These are phyloP conservation scores for Russula compacta DNA, from an alignment of 768 basidiomycete genomes.

Conservation along the genomic window DNA sequence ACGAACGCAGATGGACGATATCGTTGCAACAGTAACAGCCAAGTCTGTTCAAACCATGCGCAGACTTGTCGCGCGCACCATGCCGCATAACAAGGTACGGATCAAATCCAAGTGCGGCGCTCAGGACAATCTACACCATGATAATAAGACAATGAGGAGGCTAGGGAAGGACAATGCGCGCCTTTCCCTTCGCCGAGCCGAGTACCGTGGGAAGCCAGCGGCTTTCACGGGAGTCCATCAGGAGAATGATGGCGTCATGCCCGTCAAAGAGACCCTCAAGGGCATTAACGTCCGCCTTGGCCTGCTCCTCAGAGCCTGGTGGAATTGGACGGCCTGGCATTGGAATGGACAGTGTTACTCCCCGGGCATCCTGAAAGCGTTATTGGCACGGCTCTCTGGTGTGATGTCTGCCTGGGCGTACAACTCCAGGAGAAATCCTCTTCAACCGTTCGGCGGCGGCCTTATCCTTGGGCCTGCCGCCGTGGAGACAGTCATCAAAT, in stretches of 20 bases:
- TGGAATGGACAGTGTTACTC: conserved; percentile 73
- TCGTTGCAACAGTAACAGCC: conserved; percentile 99
- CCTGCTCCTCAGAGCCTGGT: conserved; percentile 42
- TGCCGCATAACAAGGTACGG: conserved; percentile 96
- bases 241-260: conserved; percentile 85
- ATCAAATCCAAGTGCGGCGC: conserved; percentile 93
- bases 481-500: conserved; percentile 86
- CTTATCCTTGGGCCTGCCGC: conserved; percentile 89
- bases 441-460: conserved; percentile 79
- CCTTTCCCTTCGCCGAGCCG: conserved; percentile 79
- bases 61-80: conserved; percentile 45
- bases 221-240: conserved; percentile 97
- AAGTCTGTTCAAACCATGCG: conserved; percentile 34
- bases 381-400: background rate
- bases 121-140: conserved; percentile 67
- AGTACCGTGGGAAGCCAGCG: conserved; percentile 93
- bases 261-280: conserved; percentile 72
- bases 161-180: conserved; percentile 22
- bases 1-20: conserved; percentile 43
- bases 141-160: background rate
- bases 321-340: conserved; percentile 98
- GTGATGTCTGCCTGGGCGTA: conserved; percentile 33
- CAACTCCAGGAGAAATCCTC: conserved; percentile 89
- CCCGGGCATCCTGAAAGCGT: conserved; percentile 60
- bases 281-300: conserved; percentile 55